Base-by-base conservation (phyloP, 306 rosid species). In the Purshia tridentata region DNA sequence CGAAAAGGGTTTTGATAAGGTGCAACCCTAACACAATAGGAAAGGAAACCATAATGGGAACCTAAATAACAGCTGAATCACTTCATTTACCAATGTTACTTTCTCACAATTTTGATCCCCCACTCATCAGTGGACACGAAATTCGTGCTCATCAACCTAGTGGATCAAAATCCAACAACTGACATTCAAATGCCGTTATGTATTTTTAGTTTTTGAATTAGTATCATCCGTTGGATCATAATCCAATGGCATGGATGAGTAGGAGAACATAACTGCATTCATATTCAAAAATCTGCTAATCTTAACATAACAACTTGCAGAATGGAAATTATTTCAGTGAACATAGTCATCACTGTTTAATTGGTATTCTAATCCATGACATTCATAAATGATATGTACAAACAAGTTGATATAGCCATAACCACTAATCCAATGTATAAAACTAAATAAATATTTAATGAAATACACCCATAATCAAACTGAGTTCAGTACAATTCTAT, bases 401-500 rank as follows among this genome's bases (percentile, higher is more conserved):
- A 22, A 14, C 19, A 52, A 35, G 66, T 39, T 39, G 3, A 60
- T 15, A n/a, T 14, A 60, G 39, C 22, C 19, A 59, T 13, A 41
- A 39, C 49, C 23, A 48, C 44, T 29, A 67, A 65, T 65, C 72
- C 58, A 67, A 29, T 4, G 23, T 18, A 18, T 8, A 14, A 51
- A 48, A 15, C 12, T 20, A 67, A 50, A 15, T n/a, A 15, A 40
- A 62, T 15, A 40, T 12, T 8, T 1, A n/a, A 19, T 14, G 12
- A 4, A 22, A 5, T 9, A 41, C 14, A 39, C 3, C 67, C 14
- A 16, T 39, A 61, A 63, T 7, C 37, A 52, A 6, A 40, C 40
- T n/a, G 14, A 63, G n/a, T 65, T 16, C 51, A 53, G 46, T 70
- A 45, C 50, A 70, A 40, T 15, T 70, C 48, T 68, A 51, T 68